Percentiles rank a stretch among this genome's conserved stretches.
Conservation (phyloP, 371 early-diverging fungal species). For the Chytridium lagenaria region DNA sequence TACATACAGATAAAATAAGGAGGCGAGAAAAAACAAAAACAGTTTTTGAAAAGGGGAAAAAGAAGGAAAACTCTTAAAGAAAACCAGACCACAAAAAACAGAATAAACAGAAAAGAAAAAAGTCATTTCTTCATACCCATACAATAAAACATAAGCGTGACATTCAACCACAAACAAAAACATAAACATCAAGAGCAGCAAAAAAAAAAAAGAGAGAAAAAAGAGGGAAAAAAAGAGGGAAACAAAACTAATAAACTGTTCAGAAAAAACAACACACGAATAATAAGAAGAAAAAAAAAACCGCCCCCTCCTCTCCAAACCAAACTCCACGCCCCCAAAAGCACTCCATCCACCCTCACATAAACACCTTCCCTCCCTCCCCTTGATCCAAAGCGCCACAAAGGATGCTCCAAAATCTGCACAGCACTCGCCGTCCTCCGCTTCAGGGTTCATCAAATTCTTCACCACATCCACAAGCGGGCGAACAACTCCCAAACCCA, state of each 20-base stretch:
- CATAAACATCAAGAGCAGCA: neutral
- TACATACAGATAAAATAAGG: too few species aligned
- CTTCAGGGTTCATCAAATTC: slow-evolving; percentile 71
- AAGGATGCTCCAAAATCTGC: too few species aligned
- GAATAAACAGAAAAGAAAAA: neutral
- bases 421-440: too few species aligned
- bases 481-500: slow-evolving; percentile 46
- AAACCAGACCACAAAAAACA: too few species aligned
- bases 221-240: neutral
- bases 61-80: too few species aligned
- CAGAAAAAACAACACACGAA: neutral
- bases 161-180: neutral
- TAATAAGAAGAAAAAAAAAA: neutral
- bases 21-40: too few species aligned
- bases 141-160: neutral
- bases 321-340: neutral
- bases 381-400: neutral
- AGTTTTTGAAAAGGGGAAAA: too few species aligned
- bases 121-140: neutral
- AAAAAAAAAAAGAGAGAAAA: neutral
- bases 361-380: too few species aligned
- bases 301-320: neutral
- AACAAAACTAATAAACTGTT: neutral
- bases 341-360: too few species aligned
- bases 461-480: slow-evolving; percentile 61